Evolutionary conservation across 257 asterid species (phyloP), one percentile per base, ranked within the genome.

Genomic region (Solanum phureja): DNA sequence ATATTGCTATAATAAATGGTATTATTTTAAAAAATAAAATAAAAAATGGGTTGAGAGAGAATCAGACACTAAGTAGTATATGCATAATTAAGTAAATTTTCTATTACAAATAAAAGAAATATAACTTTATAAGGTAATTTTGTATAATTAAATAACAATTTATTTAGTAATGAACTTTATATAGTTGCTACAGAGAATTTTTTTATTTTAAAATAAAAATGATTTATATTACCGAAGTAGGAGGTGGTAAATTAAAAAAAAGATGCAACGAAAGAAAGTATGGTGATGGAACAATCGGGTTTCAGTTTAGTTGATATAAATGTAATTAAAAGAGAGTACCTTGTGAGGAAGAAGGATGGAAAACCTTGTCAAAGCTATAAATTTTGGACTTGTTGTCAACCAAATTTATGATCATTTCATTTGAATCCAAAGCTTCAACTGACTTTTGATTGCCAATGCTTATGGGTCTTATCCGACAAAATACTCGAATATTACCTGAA

Each of bases 351-450:
- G 68, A n/a, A 69, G 87, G 85, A 46, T 52, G 77, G 21, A 88
- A 84, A 71, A 84, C 90, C 69, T 88, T 83, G 86, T 88, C 87
- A 84, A 88, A 88, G 16, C 33, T 73, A 62, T 69, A 88, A 52
- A 73, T 74, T 88, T 84, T 88, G 34, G 66, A 42, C 33, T 88
- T 88, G 35, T 84, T 72, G 37, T 73, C 76, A 13, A 85, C 76
- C 34, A 69, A 73, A n/a, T 83, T 88, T 52, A 84, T 37, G 21
- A 46, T 27, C 69, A 88, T 62, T 8, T 35, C 14, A 84, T 83
- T 84, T 73, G 87, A 72, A 71, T 40, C 85, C 84, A 38, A 40
- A 46, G 62, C 75, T 16, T 58, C 69, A 52, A 88, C 84, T 73
- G 68, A 56, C 69, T 84, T 31, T 72, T 44, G 44, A 42, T 11